Percentiles rank a stretch among this genome's conserved stretches.
Evolutionary conservation across 2,329 filamentous ascomycete species (phyloP).

Genomic region (Sporothrix inflata): DNA sequence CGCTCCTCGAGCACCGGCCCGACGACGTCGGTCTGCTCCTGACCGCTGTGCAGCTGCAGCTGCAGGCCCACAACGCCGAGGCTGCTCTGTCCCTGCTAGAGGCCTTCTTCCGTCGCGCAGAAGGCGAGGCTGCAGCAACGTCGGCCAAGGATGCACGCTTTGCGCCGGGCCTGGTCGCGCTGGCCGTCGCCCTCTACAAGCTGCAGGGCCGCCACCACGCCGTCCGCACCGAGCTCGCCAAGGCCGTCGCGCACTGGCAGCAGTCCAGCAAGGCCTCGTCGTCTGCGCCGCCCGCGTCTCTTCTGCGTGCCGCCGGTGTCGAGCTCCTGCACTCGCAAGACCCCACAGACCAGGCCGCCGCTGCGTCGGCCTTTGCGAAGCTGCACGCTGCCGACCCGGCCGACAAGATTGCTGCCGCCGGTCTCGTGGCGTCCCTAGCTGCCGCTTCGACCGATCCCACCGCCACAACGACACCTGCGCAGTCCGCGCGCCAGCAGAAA

Average conservation of each 20-base stretch:
- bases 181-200: constrained; percentile 78
- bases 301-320: constrained; percentile 81
- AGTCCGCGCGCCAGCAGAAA: constrained; percentile 12
- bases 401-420: constrained; percentile 74
- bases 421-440: constrained; percentile 82
- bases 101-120: constrained; percentile 72
- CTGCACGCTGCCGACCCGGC: constrained; percentile 67
- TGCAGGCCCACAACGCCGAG: constrained; percentile 61
- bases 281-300: constrained; percentile 52
- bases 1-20: constrained; percentile 72
- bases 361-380: constrained; percentile 76
- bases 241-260: constrained; percentile 82
- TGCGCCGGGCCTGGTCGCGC: constrained; percentile 80
- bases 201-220: constrained; percentile 72
- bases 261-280: constrained; percentile 44
- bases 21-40: constrained; percentile 79
- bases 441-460: constrained; percentile 50
- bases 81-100: constrained; percentile 78
- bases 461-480: constrained; percentile 59
- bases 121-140: constrained; percentile 52
- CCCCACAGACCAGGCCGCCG: constrained; percentile 67
- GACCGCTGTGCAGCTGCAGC: constrained; percentile 79
- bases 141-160: constrained; percentile 64
- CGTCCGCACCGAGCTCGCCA: constrained; percentile 73
- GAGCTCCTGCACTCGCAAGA: constrained; percentile 78